These are phyloP conservation scores for Macaranga tanarius DNA, from an alignment of 441 rosid genomes.

Conservation along the genomic window DNA sequence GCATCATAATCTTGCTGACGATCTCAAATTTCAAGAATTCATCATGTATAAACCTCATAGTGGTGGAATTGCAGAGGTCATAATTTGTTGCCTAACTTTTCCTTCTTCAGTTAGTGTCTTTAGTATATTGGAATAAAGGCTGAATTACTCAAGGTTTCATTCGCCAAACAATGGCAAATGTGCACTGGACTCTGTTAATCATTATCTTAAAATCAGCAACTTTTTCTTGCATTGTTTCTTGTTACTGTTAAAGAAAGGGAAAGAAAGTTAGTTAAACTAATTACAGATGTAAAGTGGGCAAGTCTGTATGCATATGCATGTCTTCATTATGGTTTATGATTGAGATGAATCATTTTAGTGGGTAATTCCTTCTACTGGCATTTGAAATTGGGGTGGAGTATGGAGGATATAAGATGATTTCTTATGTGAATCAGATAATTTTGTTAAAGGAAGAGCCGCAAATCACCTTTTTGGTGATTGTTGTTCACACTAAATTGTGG, in stretches of 20 bases:
- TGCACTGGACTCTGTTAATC: neutral
- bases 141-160: neutral
- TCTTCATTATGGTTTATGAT: neutral
- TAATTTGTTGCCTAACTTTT: constrained; percentile 15
- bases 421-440: neutral
- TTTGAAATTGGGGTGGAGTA: neutral
- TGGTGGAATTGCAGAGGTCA: constrained; percentile 65
- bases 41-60: constrained; percentile 81
- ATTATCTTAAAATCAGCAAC: neutral
- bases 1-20: constrained; percentile 85
- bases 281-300: neutral
- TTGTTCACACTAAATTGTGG: constrained; percentile 14
- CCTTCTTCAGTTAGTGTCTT: constrained; percentile 4
- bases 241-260: neutral
- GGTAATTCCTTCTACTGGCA: neutral
- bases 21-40: constrained; percentile 73
- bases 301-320: neutral
- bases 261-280: neutral
- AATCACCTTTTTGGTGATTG: neutral
- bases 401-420: neutral
- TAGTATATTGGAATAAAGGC: no score
- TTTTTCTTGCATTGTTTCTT: neutral
- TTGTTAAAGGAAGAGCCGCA: neutral
- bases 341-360: constrained; percentile 5
- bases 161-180: neutral